Percentiles rank a stretch among this genome's conserved stretches.
These are phyloP conservation scores for Psilocybe azurescens DNA, from an alignment of 768 basidiomycete species.

Conservation along the genomic window DNA sequence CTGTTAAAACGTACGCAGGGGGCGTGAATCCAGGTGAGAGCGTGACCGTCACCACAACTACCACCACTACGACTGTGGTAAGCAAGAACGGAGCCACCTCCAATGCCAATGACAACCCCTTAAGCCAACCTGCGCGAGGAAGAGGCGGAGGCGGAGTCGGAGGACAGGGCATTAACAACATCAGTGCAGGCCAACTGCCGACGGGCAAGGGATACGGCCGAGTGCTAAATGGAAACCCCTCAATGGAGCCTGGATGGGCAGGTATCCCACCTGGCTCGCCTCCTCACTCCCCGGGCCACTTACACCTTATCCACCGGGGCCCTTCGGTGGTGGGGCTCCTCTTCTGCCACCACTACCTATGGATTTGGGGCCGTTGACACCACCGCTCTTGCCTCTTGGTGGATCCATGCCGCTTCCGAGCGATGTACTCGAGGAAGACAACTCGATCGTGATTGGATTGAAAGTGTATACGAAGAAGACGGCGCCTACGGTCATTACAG, in stretches of 20 bases:
- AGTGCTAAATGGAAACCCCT: neutral
- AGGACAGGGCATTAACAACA: constrained; percentile 5
- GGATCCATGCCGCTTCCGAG: constrained; percentile 9
- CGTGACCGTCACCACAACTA: constrained; percentile 30
- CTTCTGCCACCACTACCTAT: constrained; percentile 16
- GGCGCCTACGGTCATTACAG: constrained; percentile 27
- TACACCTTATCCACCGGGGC: neutral
- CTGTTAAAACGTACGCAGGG: constrained; percentile 23
- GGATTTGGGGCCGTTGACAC: constrained; percentile 13
- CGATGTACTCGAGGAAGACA: constrained; percentile 30
- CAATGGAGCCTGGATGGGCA: constrained; percentile 19
- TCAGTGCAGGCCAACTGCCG: constrained; percentile 14
- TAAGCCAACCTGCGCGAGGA: neutral
- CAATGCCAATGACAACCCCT: neutral
- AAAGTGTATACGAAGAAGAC: constrained; percentile 31
- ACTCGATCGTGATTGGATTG: constrained; percentile 31
- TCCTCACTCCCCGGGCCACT: constrained; percentile 1
- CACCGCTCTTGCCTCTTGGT: constrained; percentile 13
- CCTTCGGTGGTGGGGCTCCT: neutral
- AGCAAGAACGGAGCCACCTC: constrained; percentile 20
- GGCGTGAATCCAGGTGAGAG: constrained; percentile 23
- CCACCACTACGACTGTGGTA: constrained; percentile 29
- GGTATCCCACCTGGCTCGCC: constrained; percentile 10
- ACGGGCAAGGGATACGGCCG: constrained; percentile 10
- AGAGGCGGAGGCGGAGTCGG: neutral